These are phyloP conservation scores for Carex parvula DNA, from an alignment of 176 grass and related monocot genomes.

Conservation along the genomic window DNA sequence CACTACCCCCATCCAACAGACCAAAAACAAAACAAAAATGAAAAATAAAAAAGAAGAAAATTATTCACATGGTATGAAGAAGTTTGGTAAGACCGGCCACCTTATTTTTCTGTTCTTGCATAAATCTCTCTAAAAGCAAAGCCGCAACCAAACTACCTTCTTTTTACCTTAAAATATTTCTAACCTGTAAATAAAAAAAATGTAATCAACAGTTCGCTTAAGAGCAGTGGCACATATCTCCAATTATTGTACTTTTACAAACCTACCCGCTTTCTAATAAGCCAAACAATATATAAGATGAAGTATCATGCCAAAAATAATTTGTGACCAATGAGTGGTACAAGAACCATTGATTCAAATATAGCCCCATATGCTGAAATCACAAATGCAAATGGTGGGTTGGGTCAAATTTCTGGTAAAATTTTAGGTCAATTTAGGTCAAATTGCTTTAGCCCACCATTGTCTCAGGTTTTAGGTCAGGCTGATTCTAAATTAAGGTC, in stretches of 20 bases:
- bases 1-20: not conserved
- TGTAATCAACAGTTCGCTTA: not conserved
- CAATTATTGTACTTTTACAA: not conserved
- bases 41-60: not conserved
- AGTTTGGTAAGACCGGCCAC: conserved; percentile 6
- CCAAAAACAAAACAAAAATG: not conserved
- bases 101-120: not conserved
- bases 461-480: not conserved
- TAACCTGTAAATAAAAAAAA: conserved; percentile 24
- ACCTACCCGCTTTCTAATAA: not conserved
- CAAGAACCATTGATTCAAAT: not conserved
- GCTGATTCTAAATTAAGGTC: not conserved
- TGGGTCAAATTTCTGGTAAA: not conserved
- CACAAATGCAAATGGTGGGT: not conserved
- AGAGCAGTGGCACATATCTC: not conserved
- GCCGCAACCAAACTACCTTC: not conserved
- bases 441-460: not conserved
- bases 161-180: not conserved
- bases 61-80: conserved; percentile 31
- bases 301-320: not conserved
- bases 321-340: not conserved
- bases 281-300: not conserved
- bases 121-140: conserved; percentile 17
- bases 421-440: not conserved
- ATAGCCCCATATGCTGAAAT: not conserved